phyloP scores from a whole-genome alignment of 257 asterid genomes.

The Solanum stenotomum region DNA sequence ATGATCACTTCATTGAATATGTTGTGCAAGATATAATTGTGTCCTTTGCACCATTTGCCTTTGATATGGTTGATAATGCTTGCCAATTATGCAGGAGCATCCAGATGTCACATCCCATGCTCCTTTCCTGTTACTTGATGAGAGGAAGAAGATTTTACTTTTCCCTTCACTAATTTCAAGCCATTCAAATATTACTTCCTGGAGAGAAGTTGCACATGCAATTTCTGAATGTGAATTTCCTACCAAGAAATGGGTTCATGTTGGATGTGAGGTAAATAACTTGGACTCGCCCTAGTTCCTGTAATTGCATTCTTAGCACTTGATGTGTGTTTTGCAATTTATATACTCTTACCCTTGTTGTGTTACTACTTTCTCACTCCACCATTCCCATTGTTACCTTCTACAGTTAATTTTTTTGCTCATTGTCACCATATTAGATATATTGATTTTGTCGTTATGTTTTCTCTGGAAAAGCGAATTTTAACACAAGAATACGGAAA shows the following conservation, averaged over 20 bases:
- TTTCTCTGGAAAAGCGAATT: not conserved
- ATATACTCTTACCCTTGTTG: not conserved
- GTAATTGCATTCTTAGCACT: not conserved
- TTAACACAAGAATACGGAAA: not conserved
- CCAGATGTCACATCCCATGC: conserved; percentile 22
- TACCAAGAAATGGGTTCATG: conserved; percentile 70
- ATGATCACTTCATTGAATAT: not conserved
- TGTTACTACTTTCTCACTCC: not conserved
- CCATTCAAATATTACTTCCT: conserved; percentile 19
- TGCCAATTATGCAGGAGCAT: conserved; percentile 44
- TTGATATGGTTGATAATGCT: not conserved
- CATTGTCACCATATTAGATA: not conserved
- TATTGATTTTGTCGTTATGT: not conserved
- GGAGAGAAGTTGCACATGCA: conserved; percentile 28
- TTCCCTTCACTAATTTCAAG: conserved; percentile 43
- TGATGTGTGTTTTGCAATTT: not conserved
- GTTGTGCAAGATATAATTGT: not conserved
- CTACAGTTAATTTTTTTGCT: not conserved
- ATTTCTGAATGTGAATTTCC: conserved; percentile 46
- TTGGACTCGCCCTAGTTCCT: not conserved
- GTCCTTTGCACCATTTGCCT: not conserved
- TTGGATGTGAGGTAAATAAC: conserved; percentile 73
- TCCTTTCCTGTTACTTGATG: conserved; percentile 71
- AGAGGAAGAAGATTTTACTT: conserved; percentile 45
- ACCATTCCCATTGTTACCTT: not conserved